phyloP scores from a whole-genome alignment of 805 yeast genomes.

The Tetrapisispora iriomotensis region DNA sequence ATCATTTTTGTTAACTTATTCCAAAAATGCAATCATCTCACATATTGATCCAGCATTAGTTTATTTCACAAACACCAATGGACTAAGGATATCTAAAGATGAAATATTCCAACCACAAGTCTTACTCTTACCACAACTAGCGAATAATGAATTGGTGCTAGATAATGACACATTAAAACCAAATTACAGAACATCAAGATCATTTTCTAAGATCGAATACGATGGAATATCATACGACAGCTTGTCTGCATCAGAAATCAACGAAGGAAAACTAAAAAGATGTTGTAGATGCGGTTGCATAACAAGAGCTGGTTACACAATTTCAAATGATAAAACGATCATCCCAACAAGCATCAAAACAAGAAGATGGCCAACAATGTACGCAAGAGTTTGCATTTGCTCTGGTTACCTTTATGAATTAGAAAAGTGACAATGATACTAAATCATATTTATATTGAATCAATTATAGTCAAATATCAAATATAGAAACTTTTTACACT shows the following conservation, averaged over 20 bases:
- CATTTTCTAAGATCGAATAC: constrained; percentile 29
- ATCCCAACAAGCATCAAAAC: constrained; percentile 28
- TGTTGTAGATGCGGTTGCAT: constrained; percentile 49
- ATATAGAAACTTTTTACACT: no score
- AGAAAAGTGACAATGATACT: background rate
- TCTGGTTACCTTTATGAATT: constrained; percentile 29
- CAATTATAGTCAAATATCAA: background rate
- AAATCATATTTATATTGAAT: background rate
- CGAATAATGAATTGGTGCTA: constrained; percentile 33
- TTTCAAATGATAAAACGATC: constrained; percentile 25
- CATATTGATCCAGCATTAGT: constrained; percentile 23
- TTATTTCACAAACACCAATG: constrained; percentile 25
- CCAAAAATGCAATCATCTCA: constrained; percentile 23
- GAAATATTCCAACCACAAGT: constrained; percentile 26
- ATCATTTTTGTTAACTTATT: constrained; percentile 21
- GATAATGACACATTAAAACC: constrained; percentile 48
- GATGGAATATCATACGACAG: constrained; percentile 29
- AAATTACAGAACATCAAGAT: constrained; percentile 19
- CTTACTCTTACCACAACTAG: constrained; percentile 31
- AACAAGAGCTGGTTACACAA: constrained; percentile 30
- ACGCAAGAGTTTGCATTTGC: constrained; percentile 27
- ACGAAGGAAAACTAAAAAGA: constrained; percentile 28
- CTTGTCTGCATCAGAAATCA: constrained; percentile 13
- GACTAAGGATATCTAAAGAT: constrained; percentile 21
- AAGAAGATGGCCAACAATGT: constrained; percentile 30